These are phyloP conservation scores for Phascolomyces articulosus DNA, from an alignment of 371 early-diverging fungal genomes.

Conservation along the genomic window DNA sequence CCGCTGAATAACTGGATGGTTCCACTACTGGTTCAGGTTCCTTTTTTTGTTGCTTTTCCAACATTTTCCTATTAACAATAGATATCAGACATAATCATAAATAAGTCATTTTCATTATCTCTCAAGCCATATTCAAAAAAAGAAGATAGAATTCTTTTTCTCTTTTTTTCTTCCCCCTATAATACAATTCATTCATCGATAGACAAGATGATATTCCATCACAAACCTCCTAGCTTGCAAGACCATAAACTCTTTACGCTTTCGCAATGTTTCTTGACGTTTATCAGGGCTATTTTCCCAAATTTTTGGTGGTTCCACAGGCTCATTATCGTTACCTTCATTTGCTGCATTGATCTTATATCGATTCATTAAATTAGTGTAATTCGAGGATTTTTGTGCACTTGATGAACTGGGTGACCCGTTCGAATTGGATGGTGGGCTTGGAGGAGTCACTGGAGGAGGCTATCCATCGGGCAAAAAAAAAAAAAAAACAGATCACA, in stretches of 20 bases:
- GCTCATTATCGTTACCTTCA: constrained; percentile 34
- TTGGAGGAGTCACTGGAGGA: constrained; percentile 28
- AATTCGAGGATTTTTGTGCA: constrained; percentile 32
- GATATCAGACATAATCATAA: neutral
- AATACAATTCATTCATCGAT: no score
- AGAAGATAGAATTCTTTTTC: no score
- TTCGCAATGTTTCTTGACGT: constrained; percentile 75
- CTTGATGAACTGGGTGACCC: constrained; percentile 41
- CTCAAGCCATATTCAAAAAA: neutral
- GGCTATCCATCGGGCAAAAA: constrained; percentile 15
- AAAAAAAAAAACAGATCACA: neutral
- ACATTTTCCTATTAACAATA: constrained; percentile 30
- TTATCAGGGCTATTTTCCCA: constrained; percentile 81
- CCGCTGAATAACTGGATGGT: neutral
- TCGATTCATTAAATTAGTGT: constrained; percentile 53
- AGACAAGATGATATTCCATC: no score
- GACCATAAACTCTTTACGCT: constrained; percentile 88
- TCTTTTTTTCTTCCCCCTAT: no score
- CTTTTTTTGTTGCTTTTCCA: constrained; percentile 31
- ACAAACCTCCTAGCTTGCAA: constrained; percentile 81
- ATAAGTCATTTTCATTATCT: no score
- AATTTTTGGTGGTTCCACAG: constrained; percentile 68
- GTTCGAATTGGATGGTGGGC: constrained; percentile 18
- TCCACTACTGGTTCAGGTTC: neutral
- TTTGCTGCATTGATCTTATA: constrained; percentile 55